These are phyloP conservation scores for Triticum timopheevii DNA, from an alignment of 176 grass and related monocot genomes.

Conservation along the genomic window DNA sequence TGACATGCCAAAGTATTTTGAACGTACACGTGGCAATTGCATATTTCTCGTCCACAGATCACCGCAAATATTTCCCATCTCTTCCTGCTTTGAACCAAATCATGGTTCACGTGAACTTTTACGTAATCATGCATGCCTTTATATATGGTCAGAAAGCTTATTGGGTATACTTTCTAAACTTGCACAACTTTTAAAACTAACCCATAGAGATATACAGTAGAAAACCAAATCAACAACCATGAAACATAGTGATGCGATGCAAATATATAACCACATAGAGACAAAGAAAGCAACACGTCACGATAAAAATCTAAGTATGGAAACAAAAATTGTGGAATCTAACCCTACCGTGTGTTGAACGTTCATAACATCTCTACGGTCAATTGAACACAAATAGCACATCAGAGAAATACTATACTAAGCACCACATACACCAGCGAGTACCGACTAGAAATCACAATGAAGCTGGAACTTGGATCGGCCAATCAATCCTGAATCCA, in stretches of 20 bases:
- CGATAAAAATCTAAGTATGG: neutral
- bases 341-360: neutral
- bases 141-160: neutral
- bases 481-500: neutral
- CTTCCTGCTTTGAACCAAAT: neutral
- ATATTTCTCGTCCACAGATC: conserved; percentile 3
- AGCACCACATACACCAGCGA: neutral
- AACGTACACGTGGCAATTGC: neutral
- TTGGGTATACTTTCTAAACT: neutral
- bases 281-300: neutral
- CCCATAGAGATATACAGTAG: neutral
- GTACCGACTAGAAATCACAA: conserved; percentile 8
- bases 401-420: conserved; percentile 16
- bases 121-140: neutral
- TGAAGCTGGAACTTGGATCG: neutral
- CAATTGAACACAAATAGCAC: neutral
- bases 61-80: neutral
- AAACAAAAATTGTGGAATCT: conserved; percentile 1
- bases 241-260: neutral
- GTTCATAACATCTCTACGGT: neutral
- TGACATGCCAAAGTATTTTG: neutral
- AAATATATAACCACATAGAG: neutral
- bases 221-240: conserved; percentile 17
- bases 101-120: neutral
- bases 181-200: neutral